Percentiles rank a stretch among this genome's conserved stretches.
Conservation (phyloP, 306 rosid species). For the Glycine soja region DNA sequence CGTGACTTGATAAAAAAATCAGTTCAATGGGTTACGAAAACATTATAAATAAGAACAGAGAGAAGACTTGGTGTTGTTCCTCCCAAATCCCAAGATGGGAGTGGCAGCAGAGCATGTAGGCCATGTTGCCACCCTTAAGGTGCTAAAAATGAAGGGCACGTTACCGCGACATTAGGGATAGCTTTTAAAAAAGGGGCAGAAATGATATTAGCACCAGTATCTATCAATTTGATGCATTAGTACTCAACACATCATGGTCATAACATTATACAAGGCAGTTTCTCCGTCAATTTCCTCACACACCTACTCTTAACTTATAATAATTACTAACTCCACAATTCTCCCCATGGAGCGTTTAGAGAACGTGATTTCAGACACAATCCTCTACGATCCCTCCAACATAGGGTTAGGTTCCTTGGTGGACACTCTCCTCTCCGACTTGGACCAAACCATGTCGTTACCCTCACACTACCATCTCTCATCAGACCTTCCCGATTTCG, state of each 20-base stretch:
- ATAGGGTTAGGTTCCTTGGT: conserved; percentile 68
- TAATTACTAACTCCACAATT: too few relatives aligned
- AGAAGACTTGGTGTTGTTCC: neutral
- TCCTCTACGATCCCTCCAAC: conserved; percentile 80
- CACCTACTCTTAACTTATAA: too few relatives aligned
- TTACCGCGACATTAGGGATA: conserved; percentile 40
- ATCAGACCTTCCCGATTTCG: conserved; percentile 48
- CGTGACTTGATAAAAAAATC: too few relatives aligned
- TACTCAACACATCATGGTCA: conserved; percentile 39
- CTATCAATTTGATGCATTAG: conserved; percentile 43
- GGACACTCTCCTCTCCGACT: conserved; percentile 78
- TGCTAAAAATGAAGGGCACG: conserved; percentile 34
- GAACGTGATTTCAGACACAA: conserved; percentile 56
- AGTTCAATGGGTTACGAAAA: neutral
- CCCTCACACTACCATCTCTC: conserved; percentile 50
- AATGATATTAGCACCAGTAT: conserved; percentile 35
- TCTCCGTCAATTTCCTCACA: conserved; percentile 35
- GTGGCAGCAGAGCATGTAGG: conserved; percentile 32
- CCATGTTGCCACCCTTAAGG: neutral
- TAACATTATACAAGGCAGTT: conserved; percentile 38
- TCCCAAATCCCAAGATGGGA: conserved; percentile 45
- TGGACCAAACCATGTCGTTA: conserved; percentile 54
- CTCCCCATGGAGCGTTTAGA: conserved; percentile 63
- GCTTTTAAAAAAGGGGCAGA: neutral
- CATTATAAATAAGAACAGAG: neutral